Base-by-base conservation (phyloP, 2,329 filamentous ascomycete genomes). In the Exophiala bonariae region DNA sequence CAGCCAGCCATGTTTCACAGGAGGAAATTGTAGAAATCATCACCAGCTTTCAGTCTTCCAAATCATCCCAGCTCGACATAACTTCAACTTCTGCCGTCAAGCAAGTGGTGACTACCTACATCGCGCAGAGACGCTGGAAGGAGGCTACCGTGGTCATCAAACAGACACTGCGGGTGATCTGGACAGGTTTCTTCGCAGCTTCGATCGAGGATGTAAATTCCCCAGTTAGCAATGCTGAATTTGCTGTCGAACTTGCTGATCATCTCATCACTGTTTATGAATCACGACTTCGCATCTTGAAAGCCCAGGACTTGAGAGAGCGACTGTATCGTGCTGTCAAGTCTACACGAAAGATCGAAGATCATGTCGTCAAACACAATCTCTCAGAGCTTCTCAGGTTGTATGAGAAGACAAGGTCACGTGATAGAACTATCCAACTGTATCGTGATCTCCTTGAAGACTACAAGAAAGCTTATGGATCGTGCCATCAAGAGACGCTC, bases 121-220 rank as follows among this genome's bases (percentile, higher is more conserved):
- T 72, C 18, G 66, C 68, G 3, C 70, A 77, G 59, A 68, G 68
- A 50, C 67, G 73, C 26, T 78, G 70, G 63, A 65, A 66, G 3
- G 71, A 77, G 44, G 73, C 75, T 3, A 70, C 72, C 18, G 66
- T 61, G 1, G 60, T 75, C n/a, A 65, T 77, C 28, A 72, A 74
- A 41, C 63, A 62, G 17, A 69, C 75, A 8, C 59, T 79, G 22
- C 65, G 67, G 31, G 63, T 65, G 4, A 67, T 72, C 3, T 78
- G 76, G 75, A 65, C 69, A 1, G 68, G 68, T 0, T 65, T 79
- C 44, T 69, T 77, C 37, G 65, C 70, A 10, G 62, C 63, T 14
- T 73, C 70, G 0, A 60, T 73, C 44, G 56, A 73, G 23, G 69
- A 75, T 47, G 70, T 78, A 1, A 63, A 63, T 1, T 63, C 76